phyloP scores from a whole-genome alignment of 305 asterid species.

The Ajuga reptans region DNA sequence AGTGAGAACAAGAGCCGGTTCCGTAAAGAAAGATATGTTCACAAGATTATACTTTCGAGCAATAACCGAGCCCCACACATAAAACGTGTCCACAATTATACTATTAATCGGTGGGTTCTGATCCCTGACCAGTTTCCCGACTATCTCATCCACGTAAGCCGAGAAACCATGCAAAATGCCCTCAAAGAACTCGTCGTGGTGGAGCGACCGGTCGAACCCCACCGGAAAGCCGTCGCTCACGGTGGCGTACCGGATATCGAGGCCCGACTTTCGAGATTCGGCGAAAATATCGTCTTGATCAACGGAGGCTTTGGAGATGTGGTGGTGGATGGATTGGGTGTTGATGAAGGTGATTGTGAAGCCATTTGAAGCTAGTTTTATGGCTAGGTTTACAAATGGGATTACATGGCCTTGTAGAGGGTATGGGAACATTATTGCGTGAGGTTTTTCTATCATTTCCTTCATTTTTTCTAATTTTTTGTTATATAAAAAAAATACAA shows the following conservation, averaged over 20 bases:
- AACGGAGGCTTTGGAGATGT: slow-evolving; percentile 11
- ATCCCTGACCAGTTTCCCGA: slow-evolving; percentile 13
- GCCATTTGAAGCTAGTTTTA: slow-evolving; percentile 39
- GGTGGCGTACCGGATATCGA: slow-evolving; percentile 31
- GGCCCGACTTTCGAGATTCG: slow-evolving; percentile 25
- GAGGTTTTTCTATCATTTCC: slow-evolving; percentile 28
- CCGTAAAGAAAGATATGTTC: slow-evolving; percentile 46
- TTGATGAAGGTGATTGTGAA: slow-evolving; percentile 41
- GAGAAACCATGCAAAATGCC: slow-evolving; percentile 17
- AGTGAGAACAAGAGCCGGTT: slow-evolving; percentile 53
- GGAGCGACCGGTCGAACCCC: slow-evolving; percentile 27
- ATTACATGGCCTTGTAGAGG: slow-evolving; percentile 63
- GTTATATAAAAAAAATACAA: too few species aligned
- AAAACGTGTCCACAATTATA: slow-evolving; percentile 45
- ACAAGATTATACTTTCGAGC: slow-evolving; percentile 26
- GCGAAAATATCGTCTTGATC: slow-evolving; percentile 16
- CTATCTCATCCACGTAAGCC: slow-evolving; percentile 21
- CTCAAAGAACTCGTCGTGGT: slow-evolving; percentile 24
- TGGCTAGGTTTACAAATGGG: slow-evolving; percentile 48
- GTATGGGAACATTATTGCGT: slow-evolving; percentile 45
- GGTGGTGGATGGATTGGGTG: slow-evolving; percentile 26
- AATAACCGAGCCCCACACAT: slow-evolving; percentile 39
- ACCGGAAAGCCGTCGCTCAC: slow-evolving; percentile 33
- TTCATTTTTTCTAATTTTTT: too few species aligned
- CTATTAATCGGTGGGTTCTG: slow-evolving; percentile 28